Base-by-base conservation (phyloP, 768 basidiomycete genomes). In the Termitomyces sp. region DNA sequence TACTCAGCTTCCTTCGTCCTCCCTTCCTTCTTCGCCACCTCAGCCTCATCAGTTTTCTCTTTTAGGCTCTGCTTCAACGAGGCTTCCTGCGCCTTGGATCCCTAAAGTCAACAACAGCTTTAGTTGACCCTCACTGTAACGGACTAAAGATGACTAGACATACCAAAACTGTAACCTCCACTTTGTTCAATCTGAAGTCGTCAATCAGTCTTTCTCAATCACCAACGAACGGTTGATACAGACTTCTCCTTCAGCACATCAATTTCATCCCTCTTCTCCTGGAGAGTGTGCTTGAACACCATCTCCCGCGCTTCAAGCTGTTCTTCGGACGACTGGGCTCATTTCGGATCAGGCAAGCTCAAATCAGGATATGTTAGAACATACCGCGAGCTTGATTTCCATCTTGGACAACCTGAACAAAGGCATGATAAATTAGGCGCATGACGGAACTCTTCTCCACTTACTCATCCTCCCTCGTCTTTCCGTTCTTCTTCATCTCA, bases 281-380 rank as follows among this genome's bases (percentile, higher is more conserved):
- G 28, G 5, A 54, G 4, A 43, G 28, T 76, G 23, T 78, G 65
- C n/a, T 72, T 69, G 38, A 81, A 63, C 2, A 76, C 72, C 2
- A 75, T 69, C 7, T 72, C 67, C 20, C 82, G 81, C 23, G 79
- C 77, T 18, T 83, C 79, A 54, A 76, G 77, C 28, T 64, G 61
- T 46, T 67, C 66, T 51, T 69, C 61, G 20, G 43, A 40, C 26
- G 30, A 32, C 61, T 58, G 26, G 1, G 7, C 41, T 5, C 36
- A 44, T 41, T 12, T 1, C 3, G 12, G 13, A 56, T 46, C 5
- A 46, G 13, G 9, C 4, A 5, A 35, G 13, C 16, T 8, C 5
- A 23, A 1, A n/a, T 43, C 1, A 13, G 20, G 2, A 28, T n/a
- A 20, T 1, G 12, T 16, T 6, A 20, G 20, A 28, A 44, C 48